Percentiles rank a stretch among this genome's conserved stretches.
Conservation (phyloP, 192 early-diverging fungal genomes). For the Coemansia sp. region DNA sequence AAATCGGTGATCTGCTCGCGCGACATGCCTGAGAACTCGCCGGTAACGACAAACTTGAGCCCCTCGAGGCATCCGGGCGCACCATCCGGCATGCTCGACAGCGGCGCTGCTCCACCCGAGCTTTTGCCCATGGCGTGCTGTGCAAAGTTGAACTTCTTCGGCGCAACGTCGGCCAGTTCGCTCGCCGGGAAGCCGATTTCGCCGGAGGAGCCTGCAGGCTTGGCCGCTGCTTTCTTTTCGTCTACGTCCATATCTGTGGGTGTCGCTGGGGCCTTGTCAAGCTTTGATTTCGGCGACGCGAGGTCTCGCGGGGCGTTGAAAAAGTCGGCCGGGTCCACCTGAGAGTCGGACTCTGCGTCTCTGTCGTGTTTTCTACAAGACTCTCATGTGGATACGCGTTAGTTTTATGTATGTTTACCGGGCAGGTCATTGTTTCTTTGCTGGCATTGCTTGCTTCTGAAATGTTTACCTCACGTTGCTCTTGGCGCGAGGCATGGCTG, state of each 20-base stretch:
- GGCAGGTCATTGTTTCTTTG: too few relatives aligned
- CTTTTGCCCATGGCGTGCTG: slow-evolving; percentile 6
- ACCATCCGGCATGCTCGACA: slow-evolving; percentile 68
- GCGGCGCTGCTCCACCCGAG: slow-evolving; percentile 52
- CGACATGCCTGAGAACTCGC: slow-evolving; percentile 74
- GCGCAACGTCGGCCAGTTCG: slow-evolving; percentile 28
- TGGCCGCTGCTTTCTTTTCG: neutral
- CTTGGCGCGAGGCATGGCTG: too few relatives aligned
- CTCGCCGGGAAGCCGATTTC: slow-evolving; percentile 31
- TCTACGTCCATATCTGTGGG: slow-evolving; percentile 14
- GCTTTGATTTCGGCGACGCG: slow-evolving; percentile 2
- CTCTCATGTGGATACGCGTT: neutral
- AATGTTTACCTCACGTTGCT: too few relatives aligned
- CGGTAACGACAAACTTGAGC: slow-evolving; percentile 90
- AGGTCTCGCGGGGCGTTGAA: slow-evolving; percentile 8
- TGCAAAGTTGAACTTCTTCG: slow-evolving; percentile 23
- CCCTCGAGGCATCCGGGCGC: slow-evolving; percentile 64
- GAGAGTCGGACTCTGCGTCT: slow-evolving; percentile 9
- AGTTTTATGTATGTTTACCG: neutral
- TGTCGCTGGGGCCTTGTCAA: slow-evolving; percentile 4
- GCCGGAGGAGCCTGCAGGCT: neutral
- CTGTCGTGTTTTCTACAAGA: neutral
- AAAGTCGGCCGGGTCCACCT: slow-evolving; percentile 30
- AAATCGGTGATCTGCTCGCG: slow-evolving; percentile 77
- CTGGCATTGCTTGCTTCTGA: too few relatives aligned